Evolutionary conservation across 768 basidiomycete genomes (phyloP).

Genomic region (Mycena chlorophos): DNA sequence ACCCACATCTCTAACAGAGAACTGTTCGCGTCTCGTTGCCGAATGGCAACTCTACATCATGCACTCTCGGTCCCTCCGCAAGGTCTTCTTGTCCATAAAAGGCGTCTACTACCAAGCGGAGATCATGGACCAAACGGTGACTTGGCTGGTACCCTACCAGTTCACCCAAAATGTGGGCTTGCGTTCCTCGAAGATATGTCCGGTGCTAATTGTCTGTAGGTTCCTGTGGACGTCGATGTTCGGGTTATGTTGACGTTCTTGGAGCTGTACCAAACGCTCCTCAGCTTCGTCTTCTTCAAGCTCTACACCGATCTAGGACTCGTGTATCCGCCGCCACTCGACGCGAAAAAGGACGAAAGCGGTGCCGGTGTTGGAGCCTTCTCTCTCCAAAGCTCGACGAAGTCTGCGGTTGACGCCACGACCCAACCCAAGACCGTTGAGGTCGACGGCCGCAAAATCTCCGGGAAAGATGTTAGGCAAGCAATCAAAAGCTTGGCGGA

Average conservation of each 20-base stretch:
- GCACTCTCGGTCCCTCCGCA: constrained; percentile 79
- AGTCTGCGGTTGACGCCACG: constrained; percentile 34
- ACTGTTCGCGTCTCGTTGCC: constrained; percentile 84
- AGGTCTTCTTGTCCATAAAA: constrained; percentile 95
- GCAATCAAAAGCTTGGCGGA: constrained; percentile 56
- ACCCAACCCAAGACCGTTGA: constrained; percentile 51
- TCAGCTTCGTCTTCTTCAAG: constrained; percentile 96
- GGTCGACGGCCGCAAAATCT: constrained; percentile 44
- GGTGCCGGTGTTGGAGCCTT: constrained; percentile 90
- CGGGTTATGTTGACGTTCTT: constrained; percentile 98
- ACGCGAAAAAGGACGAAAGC: constrained; percentile 76
- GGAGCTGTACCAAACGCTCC: constrained; percentile 94
- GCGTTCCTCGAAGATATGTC: constrained; percentile 6
- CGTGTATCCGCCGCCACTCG: constrained; percentile 93
- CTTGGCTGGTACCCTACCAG: constrained; percentile 96
- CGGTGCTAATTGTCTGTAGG: constrained; percentile 45
- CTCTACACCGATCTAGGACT: constrained; percentile 94
- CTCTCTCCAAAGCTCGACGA: constrained; percentile 57
- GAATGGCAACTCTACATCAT: constrained; percentile 98
- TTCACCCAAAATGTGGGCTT: constrained; percentile 87
- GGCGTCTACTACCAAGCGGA: constrained; percentile 98
- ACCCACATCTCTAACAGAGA: constrained; percentile 81
- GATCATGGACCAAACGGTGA: constrained; percentile 87
- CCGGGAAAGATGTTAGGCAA: constrained; percentile 57
- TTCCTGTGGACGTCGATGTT: constrained; percentile 93